Percentiles rank a stretch among this genome's conserved stretches.
phyloP scores from a whole-genome alignment of 164 flowering plant genomes.

The Annona cherimola region DNA sequence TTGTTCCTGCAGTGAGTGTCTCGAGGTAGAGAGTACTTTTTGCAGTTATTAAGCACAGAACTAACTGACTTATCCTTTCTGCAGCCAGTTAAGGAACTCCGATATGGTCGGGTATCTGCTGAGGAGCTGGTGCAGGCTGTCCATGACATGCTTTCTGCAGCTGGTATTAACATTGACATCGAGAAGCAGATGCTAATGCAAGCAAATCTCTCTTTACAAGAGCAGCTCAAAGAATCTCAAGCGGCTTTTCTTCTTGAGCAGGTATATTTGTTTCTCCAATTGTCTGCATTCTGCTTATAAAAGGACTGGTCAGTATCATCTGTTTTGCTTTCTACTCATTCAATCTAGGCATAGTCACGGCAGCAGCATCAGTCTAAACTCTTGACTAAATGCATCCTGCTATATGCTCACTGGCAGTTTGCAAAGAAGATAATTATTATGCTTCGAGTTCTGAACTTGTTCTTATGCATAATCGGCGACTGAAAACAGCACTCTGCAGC shows the following conservation, averaged over 20 bases:
- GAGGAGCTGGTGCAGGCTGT: slow-evolving; percentile 89
- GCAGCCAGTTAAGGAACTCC: slow-evolving; percentile 38
- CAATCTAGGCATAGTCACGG: background rate
- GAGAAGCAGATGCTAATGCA: slow-evolving; percentile 79
- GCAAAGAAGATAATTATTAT: too few species aligned
- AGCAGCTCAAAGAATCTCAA: slow-evolving; percentile 78
- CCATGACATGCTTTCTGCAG: slow-evolving; percentile 88
- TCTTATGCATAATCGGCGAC: too few species aligned
- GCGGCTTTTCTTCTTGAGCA: slow-evolving; percentile 84
- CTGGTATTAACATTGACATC: slow-evolving; percentile 75
- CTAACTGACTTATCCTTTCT: background rate
- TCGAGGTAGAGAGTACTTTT: background rate
- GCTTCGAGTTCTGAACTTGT: background rate
- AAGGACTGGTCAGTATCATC: background rate
- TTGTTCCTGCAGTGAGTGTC: background rate
- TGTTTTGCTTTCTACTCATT: background rate
- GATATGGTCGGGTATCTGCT: slow-evolving; percentile 74
- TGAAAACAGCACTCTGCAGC: too few species aligned
- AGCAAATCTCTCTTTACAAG: slow-evolving; percentile 63
- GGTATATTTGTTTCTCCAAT: slow-evolving; percentile 35
- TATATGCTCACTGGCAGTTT: too few species aligned
- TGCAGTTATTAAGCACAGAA: background rate
- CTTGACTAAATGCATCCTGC: background rate
- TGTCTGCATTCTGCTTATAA: background rate
- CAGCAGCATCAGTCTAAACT: background rate